Evolutionary conservation across 2,329 filamentous ascomycete species (phyloP).

Genomic region (Diaporthe ilicicola): DNA sequence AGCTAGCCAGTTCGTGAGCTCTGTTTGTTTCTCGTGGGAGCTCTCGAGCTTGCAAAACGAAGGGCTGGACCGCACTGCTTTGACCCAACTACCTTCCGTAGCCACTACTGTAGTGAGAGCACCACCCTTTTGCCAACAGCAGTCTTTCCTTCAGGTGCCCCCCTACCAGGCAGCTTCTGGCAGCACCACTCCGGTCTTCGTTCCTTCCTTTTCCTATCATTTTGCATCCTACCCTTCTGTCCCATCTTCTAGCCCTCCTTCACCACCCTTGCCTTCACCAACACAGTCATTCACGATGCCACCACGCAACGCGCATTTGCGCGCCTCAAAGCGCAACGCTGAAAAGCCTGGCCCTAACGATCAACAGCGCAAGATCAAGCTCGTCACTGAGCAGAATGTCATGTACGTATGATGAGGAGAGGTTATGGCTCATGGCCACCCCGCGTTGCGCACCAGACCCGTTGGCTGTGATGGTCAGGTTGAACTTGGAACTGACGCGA

Average conservation of each 20-base stretch:
- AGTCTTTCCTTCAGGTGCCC: not conserved
- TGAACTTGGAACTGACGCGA: slow-evolving; percentile 35
- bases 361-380: slow-evolving; percentile 85
- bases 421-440: not conserved
- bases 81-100: not conserved
- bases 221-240: not conserved
- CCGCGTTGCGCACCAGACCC: not conserved
- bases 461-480: not conserved
- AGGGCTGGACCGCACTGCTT: not conserved
- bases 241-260: not conserved
- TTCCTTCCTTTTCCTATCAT: not conserved
- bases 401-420: slow-evolving; percentile 63
- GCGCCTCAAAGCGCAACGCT: slow-evolving; percentile 34
- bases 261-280: not conserved
- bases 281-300: not conserved
- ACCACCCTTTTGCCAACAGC: not conserved
- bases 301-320: not conserved
- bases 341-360: slow-evolving; percentile 23
- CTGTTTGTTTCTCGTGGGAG: not conserved
- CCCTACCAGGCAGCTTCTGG: not conserved
- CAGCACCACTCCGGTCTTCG: not conserved
- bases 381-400: slow-evolving; percentile 90
- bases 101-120: not conserved
- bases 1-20: not conserved
- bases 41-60: not conserved